Percentiles rank a stretch among this genome's conserved stretches.
Evolutionary conservation across 1,284 basidiomycete species (phyloP).

Genomic region (Pterulicium gracile): DNA sequence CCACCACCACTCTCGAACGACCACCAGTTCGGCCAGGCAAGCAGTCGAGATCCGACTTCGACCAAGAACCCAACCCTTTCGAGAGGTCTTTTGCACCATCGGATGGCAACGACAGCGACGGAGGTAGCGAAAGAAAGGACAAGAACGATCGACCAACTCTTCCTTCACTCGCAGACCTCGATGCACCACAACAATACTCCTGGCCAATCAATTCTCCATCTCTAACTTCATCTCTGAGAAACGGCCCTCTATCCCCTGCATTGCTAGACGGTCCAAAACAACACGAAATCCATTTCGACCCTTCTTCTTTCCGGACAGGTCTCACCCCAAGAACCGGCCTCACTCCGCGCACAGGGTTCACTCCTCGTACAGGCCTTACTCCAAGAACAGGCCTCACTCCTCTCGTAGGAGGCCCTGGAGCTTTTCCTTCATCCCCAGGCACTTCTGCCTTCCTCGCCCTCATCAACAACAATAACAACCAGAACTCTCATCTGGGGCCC

Average conservation of each 20-base stretch:
- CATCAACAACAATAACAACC: constrained; percentile 62
- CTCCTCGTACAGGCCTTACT: constrained; percentile 73
- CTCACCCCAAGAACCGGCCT: constrained; percentile 67
- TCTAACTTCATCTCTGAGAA: background rate
- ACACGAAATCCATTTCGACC: constrained; percentile 51
- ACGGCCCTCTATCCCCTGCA: constrained; percentile 1
- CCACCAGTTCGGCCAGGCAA: constrained; percentile 8
- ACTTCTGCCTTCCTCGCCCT: constrained; percentile 90
- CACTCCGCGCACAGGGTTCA: constrained; percentile 82
- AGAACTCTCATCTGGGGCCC: constrained; percentile 25
- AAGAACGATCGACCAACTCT: constrained; percentile 16
- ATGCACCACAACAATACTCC: constrained; percentile 18
- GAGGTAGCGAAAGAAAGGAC: constrained; percentile 23
- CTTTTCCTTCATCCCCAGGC: constrained; percentile 81
- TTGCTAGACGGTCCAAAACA: constrained; percentile 3
- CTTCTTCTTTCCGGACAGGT: constrained; percentile 70
- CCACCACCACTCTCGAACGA: constrained; percentile 10
- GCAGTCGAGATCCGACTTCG: constrained; percentile 55
- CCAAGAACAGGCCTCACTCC: constrained; percentile 77
- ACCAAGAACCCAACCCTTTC: constrained; percentile 92
- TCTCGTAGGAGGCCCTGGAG: constrained; percentile 62
- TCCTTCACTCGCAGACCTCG: constrained; percentile 14
- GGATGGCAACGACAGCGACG: constrained; percentile 27
- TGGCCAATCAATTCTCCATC: constrained; percentile 11
- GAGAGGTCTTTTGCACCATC: constrained; percentile 75